Evolutionary conservation across 768 basidiomycete genomes (phyloP), one percentile per base, ranked within the genome.

Genomic region (Suillus cothurnatus): DNA sequence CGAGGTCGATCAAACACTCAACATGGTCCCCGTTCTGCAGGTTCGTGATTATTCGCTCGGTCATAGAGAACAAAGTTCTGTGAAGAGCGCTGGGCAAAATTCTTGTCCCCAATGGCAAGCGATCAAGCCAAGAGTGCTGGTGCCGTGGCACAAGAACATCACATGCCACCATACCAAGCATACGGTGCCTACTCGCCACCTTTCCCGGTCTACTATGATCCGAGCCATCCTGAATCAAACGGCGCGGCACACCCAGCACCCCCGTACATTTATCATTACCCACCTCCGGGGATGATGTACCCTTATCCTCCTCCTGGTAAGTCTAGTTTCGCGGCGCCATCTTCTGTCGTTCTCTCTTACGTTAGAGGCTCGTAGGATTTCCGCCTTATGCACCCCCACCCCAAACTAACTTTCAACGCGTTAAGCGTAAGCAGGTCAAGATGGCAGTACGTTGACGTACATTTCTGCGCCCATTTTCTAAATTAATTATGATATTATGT

Each of bases 381-480:
- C 61, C 70, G 47, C 70, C 73, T 50, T 63, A 76, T 26, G 60
- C 70, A 26, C 66, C 68, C 5, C 52, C 77, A 55, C 39, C 70
- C 53, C 56, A 71, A 11, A 17, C 70, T 34, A 74, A 70, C 65
- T 71, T 74, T 23, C 69, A 67, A 62, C 73, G 77, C 68, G 61
- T 70, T 63, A 86, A 86, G 71, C 83, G 85, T 65, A 85, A 82
- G 64, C 85, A 86, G 66, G 85, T 86, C 62, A 86, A 86, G 74
- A 86, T 86, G 81, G 85, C 85, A 65, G 83, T 85, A 70, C 77
- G 83, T 59, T 43, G 31, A 61, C 65, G 34, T 64, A 4, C 28
- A 56, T 61, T n/a, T 62, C 57, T 39, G 4, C 26, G 23, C 36
- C 31, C 19, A 39, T 26, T 61, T 63, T 47, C 64, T 61, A 32